A percentile compares a stretch with the other conserved stretches of the same genome.
phyloP scores from a whole-genome alignment of 2,329 filamentous ascomycete genomes.

The Chaetothyriales sp. region DNA sequence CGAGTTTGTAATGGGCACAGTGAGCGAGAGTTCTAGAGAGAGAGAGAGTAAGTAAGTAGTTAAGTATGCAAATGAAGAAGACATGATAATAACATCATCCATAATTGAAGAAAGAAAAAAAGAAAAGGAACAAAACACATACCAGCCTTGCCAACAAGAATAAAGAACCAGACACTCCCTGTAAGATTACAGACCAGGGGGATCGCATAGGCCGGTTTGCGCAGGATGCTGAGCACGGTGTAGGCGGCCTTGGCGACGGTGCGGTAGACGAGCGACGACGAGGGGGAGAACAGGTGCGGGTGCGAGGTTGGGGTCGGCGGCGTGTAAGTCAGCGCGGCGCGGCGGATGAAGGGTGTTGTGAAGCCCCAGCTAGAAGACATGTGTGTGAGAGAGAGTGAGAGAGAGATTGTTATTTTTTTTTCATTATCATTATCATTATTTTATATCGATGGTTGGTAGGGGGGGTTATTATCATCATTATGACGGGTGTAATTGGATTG shows the following conservation, averaged over 20 bases:
- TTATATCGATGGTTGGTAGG: background rate
- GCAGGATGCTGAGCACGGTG: slow-evolving; percentile 60
- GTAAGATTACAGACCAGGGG: slow-evolving; percentile 79
- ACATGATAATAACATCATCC: background rate
- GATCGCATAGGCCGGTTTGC: slow-evolving; percentile 68
- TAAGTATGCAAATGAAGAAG: too few species aligned
- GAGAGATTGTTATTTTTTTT: too few species aligned
- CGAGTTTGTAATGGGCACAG: slow-evolving; percentile 88
- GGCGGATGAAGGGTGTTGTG: slow-evolving; percentile 81
- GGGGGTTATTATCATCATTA: too few species aligned
- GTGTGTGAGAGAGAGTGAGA: too few species aligned
- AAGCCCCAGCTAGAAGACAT: slow-evolving; percentile 59
- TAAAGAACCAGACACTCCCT: slow-evolving; percentile 90
- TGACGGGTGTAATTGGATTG: too few species aligned
- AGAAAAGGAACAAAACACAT: slow-evolving; percentile 25
- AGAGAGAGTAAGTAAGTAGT: too few species aligned
- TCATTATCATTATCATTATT: background rate
- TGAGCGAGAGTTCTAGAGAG: slow-evolving; percentile 64
- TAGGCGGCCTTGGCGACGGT: slow-evolving; percentile 54
- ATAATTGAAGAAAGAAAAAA: background rate
- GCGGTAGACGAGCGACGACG: slow-evolving; percentile 43
- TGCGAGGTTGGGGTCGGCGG: slow-evolving; percentile 29
- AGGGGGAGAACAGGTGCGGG: slow-evolving; percentile 21
- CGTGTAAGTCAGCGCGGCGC: slow-evolving; percentile 61
- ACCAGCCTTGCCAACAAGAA: slow-evolving; percentile 87